Percentiles rank a stretch among this genome's conserved stretches.
phyloP scores from a whole-genome alignment of 179 eudicot species.

The Gypsophila paniculata region DNA sequence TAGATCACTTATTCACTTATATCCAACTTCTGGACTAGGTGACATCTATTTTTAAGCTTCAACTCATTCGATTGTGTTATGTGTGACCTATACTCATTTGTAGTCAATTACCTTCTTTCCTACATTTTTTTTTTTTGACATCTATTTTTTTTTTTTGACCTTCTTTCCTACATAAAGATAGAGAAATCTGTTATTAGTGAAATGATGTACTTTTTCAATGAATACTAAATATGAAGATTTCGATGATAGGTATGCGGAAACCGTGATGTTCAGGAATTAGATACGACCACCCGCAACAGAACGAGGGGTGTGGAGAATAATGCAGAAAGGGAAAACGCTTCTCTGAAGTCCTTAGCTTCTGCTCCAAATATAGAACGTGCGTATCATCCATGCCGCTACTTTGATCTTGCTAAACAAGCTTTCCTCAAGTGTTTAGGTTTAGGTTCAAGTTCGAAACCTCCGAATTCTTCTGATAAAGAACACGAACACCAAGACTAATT shows the following conservation, averaged over 20 bases:
- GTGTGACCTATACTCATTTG: neutral
- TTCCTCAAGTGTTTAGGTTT: constrained; percentile 61
- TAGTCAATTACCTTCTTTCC: too few species aligned
- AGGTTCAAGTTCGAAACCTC: constrained; percentile 36
- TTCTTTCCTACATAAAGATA: neutral
- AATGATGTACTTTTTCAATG: too few species aligned
- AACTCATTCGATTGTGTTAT: neutral
- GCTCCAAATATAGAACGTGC: constrained; percentile 22
- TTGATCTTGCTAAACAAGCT: constrained; percentile 54
- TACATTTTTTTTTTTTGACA: too few species aligned
- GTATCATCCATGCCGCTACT: constrained; percentile 47
- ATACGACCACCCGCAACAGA: constrained; percentile 21
- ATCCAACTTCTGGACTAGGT: too few species aligned
- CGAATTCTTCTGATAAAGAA: constrained; percentile 16
- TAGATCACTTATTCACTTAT: too few species aligned
- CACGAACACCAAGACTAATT: constrained; percentile 30
- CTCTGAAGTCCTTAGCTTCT: constrained; percentile 25
- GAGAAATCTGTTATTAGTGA: too few species aligned
- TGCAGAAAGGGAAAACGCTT: constrained; percentile 30
- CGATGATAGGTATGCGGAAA: constrained; percentile 34
- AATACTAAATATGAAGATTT: constrained; percentile 7
- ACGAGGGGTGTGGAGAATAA: constrained; percentile 22
- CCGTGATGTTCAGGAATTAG: constrained; percentile 18
- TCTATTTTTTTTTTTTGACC: too few species aligned
- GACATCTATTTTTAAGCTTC: neutral